Conservation (phyloP, 2,329 filamentous ascomycete genomes). For the Penicillium freii region DNA sequence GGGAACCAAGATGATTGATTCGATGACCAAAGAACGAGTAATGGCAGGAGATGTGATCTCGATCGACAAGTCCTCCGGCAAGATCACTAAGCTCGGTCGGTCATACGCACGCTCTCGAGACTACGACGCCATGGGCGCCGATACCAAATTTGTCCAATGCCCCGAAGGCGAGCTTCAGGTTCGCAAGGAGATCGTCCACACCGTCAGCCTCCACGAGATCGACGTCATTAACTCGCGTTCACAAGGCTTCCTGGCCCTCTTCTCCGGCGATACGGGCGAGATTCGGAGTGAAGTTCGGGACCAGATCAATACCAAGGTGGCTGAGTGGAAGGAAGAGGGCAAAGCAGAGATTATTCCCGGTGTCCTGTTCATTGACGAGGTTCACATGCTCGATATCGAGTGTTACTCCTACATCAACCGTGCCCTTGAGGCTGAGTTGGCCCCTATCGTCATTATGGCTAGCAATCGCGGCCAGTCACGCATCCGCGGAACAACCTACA, state of each 20-base stretch:
- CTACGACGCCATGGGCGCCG: slow-evolving; percentile 98
- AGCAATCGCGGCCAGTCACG: slow-evolving; percentile 90
- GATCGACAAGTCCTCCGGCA: slow-evolving; percentile 97
- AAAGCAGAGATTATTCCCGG: slow-evolving; percentile 98
- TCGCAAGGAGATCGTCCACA: slow-evolving; percentile 94
- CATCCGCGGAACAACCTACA: slow-evolving; percentile 91
- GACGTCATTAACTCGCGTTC: slow-evolving; percentile 99
- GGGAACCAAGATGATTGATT: slow-evolving; percentile 99
- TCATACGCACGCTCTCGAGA: slow-evolving; percentile 93
- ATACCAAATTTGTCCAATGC: slow-evolving; percentile 97
- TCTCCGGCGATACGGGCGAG: slow-evolving; percentile 96
- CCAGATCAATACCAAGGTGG: slow-evolving; percentile 98
- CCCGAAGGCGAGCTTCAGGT: slow-evolving; percentile 97
- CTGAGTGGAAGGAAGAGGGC: slow-evolving; percentile 98
- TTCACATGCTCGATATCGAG: slow-evolving; percentile 99
- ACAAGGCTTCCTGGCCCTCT: slow-evolving; percentile 95
- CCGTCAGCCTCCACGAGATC: slow-evolving; percentile 94
- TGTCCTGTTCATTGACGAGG: slow-evolving; percentile 96
- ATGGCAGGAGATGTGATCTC: slow-evolving; percentile 98
- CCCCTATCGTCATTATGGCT: slow-evolving; percentile 98
- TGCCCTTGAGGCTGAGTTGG: slow-evolving; percentile 88
- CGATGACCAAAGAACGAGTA: slow-evolving; percentile 98
- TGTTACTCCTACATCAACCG: slow-evolving; percentile 99
- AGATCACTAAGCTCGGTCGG: slow-evolving; percentile 94
- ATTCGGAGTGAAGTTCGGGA: slow-evolving; percentile 96